These are phyloP conservation scores for Sistotremastrum suecicum DNA, from an alignment of 768 basidiomycete species.

Conservation along the genomic window DNA sequence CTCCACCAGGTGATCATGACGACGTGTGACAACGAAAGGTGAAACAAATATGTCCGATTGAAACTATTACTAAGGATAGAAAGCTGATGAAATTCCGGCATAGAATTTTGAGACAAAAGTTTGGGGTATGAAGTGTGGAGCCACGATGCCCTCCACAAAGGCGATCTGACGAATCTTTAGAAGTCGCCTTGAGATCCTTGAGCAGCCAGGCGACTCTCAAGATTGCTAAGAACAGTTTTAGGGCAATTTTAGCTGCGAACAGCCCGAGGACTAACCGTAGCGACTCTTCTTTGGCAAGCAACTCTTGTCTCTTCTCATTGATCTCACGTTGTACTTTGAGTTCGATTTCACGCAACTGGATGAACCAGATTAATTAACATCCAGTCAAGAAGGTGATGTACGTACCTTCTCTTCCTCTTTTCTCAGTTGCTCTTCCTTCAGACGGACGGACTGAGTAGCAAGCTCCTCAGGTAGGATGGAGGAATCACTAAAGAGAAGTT, in stretches of 20 bases:
- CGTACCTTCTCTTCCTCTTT: conserved; percentile 88
- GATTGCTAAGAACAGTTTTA: conserved; percentile 35
- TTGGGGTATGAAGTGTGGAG: conserved; percentile 1
- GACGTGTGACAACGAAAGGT: background rate
- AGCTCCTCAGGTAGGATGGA: conserved; percentile 94
- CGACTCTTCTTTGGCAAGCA: conserved; percentile 92
- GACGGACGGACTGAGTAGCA: conserved; percentile 88
- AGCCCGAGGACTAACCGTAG: conserved; percentile 42
- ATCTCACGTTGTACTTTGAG: conserved; percentile 97
- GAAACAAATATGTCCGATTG: background rate
- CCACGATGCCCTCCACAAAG: background rate
- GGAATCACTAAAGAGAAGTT: conserved; percentile 41
- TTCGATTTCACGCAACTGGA: conserved; percentile 88
- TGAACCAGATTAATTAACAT: conserved; percentile 5
- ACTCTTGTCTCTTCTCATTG: conserved; percentile 91
- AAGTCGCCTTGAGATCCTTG: conserved; percentile 77
- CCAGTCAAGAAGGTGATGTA: conserved; percentile 1
- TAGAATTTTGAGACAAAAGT: background rate
- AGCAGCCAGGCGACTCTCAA: conserved; percentile 83
- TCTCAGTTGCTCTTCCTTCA: conserved; percentile 98
- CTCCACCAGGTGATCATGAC: background rate
- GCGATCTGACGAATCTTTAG: conserved; percentile 17
- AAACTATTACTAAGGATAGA: too few species aligned
- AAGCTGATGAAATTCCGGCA: background rate
- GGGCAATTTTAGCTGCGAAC: background rate